Evolutionary conservation across 75 land plant species (phyloP), one percentile per base, ranked within the genome.

Genomic region (Chamaecyparis obtusa): DNA sequence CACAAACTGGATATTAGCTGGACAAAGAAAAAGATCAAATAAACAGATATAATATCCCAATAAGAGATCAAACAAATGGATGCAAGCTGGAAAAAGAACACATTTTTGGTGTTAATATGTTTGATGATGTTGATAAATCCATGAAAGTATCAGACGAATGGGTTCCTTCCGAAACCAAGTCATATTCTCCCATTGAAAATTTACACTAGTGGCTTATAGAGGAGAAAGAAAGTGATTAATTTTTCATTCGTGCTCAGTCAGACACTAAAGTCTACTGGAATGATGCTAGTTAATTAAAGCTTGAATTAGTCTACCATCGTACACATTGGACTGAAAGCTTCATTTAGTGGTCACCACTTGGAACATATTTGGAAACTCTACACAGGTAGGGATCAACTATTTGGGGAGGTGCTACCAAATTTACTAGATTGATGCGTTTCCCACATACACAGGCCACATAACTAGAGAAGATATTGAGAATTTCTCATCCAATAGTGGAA

Each of bases 281-380:
- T 91, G 98, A 96, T 88, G 90, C 92, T 16, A 92, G 98, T 49
- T 94, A 92, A 44, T 67, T 86, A 84, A 95, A 92, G 90, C 95
- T 98, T 83, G 99, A 97, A 21, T 94, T 89, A 85, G 96, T 94
- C 67, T 95, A 95, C 88, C 92, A 90, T 57, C 92, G 97, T 39
- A n/a, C 89, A 84, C 92, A 82, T 87, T 97, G 99, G 99, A 97
- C 98, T 35, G 97, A 97, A 86, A 95, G 96, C 88, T 96, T 89
- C 89, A 94, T 94, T 69, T 97, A 97, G 90, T 97, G 99, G 99
- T 97, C 98, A 56, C 95, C 99, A 3, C 89, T 97, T 36, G 99
- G 98, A 71, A 95, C 97, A 84, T 97, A 95, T 86, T 57, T 97
- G 88, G 99, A 98, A 39, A 97, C 99, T 74, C 86, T 97, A 57